Evolutionary conservation across 2,329 filamentous ascomycete species (phyloP).

Genomic region (Chaetomium sp.): DNA sequence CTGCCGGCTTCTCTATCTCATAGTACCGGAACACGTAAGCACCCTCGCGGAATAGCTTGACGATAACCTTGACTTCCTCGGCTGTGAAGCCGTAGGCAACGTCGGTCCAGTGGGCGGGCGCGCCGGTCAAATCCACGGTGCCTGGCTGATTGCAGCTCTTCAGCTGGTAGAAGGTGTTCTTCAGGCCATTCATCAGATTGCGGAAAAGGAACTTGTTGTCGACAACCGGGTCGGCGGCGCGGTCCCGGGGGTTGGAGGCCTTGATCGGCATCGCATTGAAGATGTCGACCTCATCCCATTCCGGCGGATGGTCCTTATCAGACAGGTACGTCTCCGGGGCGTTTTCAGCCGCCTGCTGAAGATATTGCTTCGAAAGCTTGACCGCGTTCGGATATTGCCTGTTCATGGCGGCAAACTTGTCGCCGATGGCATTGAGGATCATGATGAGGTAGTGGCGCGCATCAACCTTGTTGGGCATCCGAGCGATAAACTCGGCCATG

Average conservation of each 20-base stretch:
- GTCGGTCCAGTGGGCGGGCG: constrained; percentile 89
- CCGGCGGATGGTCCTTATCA: constrained; percentile 76
- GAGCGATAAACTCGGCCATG: constrained; percentile 97
- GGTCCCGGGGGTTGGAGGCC: constrained; percentile 85
- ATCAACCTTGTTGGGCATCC: constrained; percentile 88
- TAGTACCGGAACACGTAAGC: constrained; percentile 97
- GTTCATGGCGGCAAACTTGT: constrained; percentile 99
- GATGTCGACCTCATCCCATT: constrained; percentile 98
- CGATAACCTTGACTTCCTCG: constrained; percentile 93
- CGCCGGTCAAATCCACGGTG: constrained; percentile 73
- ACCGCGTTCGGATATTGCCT: constrained; percentile 92
- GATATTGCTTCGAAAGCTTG: constrained; percentile 81
- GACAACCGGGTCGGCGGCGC: constrained; percentile 83
- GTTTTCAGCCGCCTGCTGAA: constrained; percentile 65
- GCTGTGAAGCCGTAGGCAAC: constrained; percentile 96
- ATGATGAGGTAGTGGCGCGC: constrained; percentile 94
- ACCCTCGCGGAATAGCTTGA: constrained; percentile 96
- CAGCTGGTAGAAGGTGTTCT: constrained; percentile 94
- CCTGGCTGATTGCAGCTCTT: constrained; percentile 81
- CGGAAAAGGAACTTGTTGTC: constrained; percentile 99
- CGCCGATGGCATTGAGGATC: constrained; percentile 95
- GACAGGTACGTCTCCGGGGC: constrained; percentile 78
- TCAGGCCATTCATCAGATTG: constrained; percentile 91
- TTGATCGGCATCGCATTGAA: constrained; percentile 97
- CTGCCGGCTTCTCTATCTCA: constrained; percentile 76